phyloP scores from a whole-genome alignment of 805 yeast genomes.

The Cyberlindnera xylosilytica region DNA sequence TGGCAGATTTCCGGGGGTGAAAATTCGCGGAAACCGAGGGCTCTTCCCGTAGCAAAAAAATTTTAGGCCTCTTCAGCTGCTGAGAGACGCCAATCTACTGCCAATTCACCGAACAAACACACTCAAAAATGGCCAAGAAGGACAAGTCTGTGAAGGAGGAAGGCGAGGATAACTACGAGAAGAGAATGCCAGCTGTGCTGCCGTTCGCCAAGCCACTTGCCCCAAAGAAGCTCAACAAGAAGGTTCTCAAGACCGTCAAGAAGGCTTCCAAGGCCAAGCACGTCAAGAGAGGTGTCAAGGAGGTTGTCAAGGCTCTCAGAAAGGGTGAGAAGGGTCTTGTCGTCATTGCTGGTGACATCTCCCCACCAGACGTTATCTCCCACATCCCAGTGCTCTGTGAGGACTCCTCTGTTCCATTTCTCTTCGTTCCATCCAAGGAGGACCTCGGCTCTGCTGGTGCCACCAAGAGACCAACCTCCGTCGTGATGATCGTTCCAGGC shows the following conservation, averaged over 20 bases:
- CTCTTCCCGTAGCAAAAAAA: constrained; percentile 9
- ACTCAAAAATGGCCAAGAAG: constrained; percentile 42
- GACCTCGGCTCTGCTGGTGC: constrained; percentile 99
- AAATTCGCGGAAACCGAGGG: constrained; percentile 10
- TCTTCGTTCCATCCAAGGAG: constrained; percentile 95
- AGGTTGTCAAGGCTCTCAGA: constrained; percentile 95
- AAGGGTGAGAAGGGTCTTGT: constrained; percentile 98
- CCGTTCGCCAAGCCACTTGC: constrained; percentile 96
- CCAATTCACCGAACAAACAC: not conserved
- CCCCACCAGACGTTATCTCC: constrained; percentile 95
- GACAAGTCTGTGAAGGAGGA: constrained; percentile 34
- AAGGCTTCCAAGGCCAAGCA: constrained; percentile 98
- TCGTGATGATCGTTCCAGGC: constrained; percentile 96
- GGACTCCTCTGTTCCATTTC: constrained; percentile 85
- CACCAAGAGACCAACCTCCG: constrained; percentile 97
- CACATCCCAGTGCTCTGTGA: constrained; percentile 98
- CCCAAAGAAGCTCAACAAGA: constrained; percentile 91
- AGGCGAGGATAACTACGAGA: constrained; percentile 81
- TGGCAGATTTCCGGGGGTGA: constrained; percentile 9
- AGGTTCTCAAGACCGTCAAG: constrained; percentile 91
- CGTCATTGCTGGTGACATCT: constrained; percentile 95
- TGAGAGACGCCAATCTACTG: not conserved
- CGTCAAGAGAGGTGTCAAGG: constrained; percentile 98
- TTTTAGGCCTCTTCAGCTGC: constrained; percentile 4
- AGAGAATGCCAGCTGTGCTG: constrained; percentile 83